Conservation (phyloP, 2,329 filamentous ascomycete species). For the Stachybotrys chartarum region DNA sequence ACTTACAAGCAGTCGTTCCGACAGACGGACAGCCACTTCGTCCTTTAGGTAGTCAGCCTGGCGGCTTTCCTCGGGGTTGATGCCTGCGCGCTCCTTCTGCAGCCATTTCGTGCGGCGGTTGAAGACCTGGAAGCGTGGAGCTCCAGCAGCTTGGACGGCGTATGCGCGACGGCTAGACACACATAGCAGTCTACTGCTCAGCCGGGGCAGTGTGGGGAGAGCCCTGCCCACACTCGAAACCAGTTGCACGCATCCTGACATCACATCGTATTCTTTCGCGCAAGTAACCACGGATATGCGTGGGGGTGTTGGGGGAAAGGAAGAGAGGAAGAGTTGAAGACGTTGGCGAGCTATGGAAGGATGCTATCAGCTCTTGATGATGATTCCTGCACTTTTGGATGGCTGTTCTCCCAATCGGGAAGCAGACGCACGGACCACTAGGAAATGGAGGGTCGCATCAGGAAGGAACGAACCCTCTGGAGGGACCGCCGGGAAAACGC, state of each 20-base stretch:
- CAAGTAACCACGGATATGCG: conserved; percentile 3
- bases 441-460: background rate
- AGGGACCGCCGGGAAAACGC: background rate
- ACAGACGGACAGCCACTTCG: conserved; percentile 77
- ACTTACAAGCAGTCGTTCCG: conserved; percentile 72
- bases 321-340: too few species aligned
- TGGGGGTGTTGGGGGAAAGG: background rate
- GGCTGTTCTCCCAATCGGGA: background rate
- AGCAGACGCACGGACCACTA: background rate
- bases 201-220: conserved; percentile 13
- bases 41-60: conserved; percentile 89
- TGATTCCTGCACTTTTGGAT: background rate
- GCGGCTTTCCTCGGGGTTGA: conserved; percentile 62
- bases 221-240: conserved; percentile 16
- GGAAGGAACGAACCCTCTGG: background rate
- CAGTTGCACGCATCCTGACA: conserved; percentile 20
- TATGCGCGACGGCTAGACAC: conserved; percentile 46
- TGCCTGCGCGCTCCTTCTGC: conserved; percentile 81
- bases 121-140: conserved; percentile 83
- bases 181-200: conserved; percentile 7
- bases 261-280: conserved; percentile 14
- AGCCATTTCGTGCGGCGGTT: conserved; percentile 80
- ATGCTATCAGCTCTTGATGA: background rate
- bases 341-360: too few species aligned
- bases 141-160: conserved; percentile 70